phyloP scores from a whole-genome alignment of 805 yeast genomes.

The Candida oleophila region DNA sequence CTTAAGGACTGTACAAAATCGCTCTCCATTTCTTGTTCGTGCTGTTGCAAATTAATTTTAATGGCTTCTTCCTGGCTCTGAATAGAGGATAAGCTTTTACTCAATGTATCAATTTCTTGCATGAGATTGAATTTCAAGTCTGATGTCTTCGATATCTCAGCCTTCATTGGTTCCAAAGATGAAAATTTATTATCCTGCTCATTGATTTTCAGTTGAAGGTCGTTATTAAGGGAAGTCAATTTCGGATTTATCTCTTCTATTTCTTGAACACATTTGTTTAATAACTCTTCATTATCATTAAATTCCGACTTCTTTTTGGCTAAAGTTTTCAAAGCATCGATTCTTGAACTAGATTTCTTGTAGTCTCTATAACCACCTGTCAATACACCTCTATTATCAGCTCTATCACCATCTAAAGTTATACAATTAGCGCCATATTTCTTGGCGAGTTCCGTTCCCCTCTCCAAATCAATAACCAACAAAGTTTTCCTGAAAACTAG shows the following conservation, averaged over 20 bases:
- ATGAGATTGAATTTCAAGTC: slow-evolving; percentile 42
- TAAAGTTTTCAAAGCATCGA: slow-evolving; percentile 65
- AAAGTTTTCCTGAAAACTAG: slow-evolving; percentile 82
- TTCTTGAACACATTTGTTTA: slow-evolving; percentile 35
- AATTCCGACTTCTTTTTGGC: slow-evolving; percentile 51
- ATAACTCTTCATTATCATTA: slow-evolving; percentile 33
- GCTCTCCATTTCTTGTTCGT: slow-evolving; percentile 48
- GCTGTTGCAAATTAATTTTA: slow-evolving; percentile 41
- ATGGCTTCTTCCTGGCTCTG: slow-evolving; percentile 31
- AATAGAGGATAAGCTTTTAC: slow-evolving; percentile 33
- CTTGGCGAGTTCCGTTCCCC: slow-evolving; percentile 67
- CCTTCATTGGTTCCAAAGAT: slow-evolving; percentile 43
- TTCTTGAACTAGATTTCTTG: slow-evolving; percentile 49
- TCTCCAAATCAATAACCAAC: slow-evolving; percentile 67
- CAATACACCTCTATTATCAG: slow-evolving; percentile 78
- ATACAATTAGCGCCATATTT: slow-evolving; percentile 66
- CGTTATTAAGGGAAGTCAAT: slow-evolving; percentile 50
- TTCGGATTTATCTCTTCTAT: slow-evolving; percentile 49
- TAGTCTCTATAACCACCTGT: slow-evolving; percentile 86
- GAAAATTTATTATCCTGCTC: slow-evolving; percentile 44
- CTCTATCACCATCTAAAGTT: slow-evolving; percentile 89
- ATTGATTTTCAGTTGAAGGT: slow-evolving; percentile 31
- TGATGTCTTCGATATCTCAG: slow-evolving; percentile 40
- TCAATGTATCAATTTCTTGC: slow-evolving; percentile 41
- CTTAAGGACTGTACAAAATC: slow-evolving; percentile 56